Percentiles rank a stretch among this genome's conserved stretches.
Evolutionary conservation across 169 alveolate genomes (phyloP).

Genomic region (Theileria parva): DNA sequence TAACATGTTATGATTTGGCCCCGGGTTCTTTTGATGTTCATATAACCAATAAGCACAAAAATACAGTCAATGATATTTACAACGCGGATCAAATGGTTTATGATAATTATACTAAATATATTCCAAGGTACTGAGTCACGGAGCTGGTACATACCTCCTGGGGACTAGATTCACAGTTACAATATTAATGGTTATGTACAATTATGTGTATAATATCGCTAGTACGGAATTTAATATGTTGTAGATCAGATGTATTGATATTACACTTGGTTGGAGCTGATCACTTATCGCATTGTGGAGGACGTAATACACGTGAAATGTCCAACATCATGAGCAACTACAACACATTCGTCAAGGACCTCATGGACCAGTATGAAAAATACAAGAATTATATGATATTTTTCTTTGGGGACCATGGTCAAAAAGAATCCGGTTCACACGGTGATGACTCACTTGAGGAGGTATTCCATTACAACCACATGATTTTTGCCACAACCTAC

Average conservation of each 20-base stretch:
- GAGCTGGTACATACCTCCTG: too few species aligned
- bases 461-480: conserved; percentile 9
- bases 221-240: too few species aligned
- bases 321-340: conserved; percentile 51
- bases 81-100: conserved; percentile 21
- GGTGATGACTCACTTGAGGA: conserved; percentile 68
- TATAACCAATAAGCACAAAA: conserved; percentile 8
- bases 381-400: conserved; percentile 48
- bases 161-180: too few species aligned
- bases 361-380: conserved; percentile 7
- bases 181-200: too few species aligned
- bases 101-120: background rate
- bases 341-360: conserved; percentile 60
- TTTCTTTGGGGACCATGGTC: conserved; percentile 75
- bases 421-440: conserved; percentile 69
- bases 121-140: background rate
- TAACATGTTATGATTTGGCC: conserved; percentile 15
- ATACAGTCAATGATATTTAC: background rate
- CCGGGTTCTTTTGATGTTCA: background rate
- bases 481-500: too few species aligned
- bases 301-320: conserved; percentile 56
- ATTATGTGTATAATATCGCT: too few species aligned
- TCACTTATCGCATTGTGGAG: conserved; percentile 71
- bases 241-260: conserved; percentile 50
- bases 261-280: conserved; percentile 71